Conservation (phyloP, 2,329 filamentous ascomycete genomes). For the Chaetomium sp. region DNA sequence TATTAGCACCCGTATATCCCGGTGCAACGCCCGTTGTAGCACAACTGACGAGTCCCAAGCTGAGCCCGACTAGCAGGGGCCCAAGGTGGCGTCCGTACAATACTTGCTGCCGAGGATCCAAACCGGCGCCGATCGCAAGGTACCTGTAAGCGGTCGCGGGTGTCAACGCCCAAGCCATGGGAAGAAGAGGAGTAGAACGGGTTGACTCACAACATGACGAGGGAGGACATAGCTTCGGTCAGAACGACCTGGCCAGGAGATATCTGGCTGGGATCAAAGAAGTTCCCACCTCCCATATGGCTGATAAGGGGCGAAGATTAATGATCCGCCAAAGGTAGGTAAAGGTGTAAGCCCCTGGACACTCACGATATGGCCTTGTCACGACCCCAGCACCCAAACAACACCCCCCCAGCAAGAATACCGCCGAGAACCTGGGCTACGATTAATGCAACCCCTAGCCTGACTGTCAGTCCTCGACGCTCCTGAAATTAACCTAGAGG, state of each 20-base stretch:
- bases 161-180: no score
- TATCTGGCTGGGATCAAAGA: conserved; percentile 20
- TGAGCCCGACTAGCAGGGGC: conserved; percentile 33
- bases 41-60: not conserved
- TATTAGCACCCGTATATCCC: conserved; percentile 37
- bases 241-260: conserved; percentile 36
- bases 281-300: conserved; percentile 29
- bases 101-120: conserved; percentile 44
- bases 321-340: not conserved
- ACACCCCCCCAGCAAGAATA: conserved; percentile 37
- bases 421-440: conserved; percentile 39
- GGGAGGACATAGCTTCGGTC: conserved; percentile 40
- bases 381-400: conserved; percentile 32
- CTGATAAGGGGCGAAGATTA: conserved; percentile 19
- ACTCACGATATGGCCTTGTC: conserved; percentile 22
- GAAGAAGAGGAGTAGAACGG: not conserved
- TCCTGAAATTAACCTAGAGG: not conserved
- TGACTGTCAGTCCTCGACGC: not conserved
- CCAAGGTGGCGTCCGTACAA: conserved; percentile 43
- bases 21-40: conserved; percentile 32
- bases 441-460: conserved; percentile 38
- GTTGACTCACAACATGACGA: conserved; percentile 32
- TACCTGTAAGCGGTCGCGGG: conserved; percentile 24
- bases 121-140: conserved; percentile 45
- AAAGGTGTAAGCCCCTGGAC: not conserved